Percentiles rank a stretch among this genome's conserved stretches.
phyloP scores from a whole-genome alignment of 164 flowering plant genomes.

The Euptelea pleiosperma region DNA sequence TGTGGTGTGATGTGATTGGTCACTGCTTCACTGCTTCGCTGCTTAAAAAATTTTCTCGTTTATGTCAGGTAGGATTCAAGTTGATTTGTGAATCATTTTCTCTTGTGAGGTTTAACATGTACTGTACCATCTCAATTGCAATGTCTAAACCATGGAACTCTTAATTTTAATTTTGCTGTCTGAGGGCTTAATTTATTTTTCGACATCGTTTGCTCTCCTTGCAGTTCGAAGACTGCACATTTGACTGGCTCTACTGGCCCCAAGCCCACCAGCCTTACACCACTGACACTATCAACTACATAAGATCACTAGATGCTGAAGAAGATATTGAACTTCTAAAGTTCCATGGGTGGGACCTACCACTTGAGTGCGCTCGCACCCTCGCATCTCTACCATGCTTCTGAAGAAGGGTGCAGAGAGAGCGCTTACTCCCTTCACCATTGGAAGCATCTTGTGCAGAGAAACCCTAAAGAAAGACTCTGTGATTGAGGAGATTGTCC shows the following conservation, averaged over 20 bases:
- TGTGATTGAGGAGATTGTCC: constrained; percentile 58
- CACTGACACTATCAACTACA: constrained; percentile 45
- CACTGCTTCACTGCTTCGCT: too few relatives aligned
- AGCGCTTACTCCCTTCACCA: constrained; percentile 58
- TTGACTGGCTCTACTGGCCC: constrained; percentile 88
- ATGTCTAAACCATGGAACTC: too few relatives aligned
- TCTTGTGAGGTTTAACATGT: too few relatives aligned
- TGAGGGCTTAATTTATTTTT: background rate
- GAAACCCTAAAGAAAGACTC: constrained; percentile 54
- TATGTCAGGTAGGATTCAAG: too few relatives aligned
- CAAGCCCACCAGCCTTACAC: constrained; percentile 58
- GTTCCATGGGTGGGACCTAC: constrained; percentile 56
- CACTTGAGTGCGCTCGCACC: constrained; percentile 49
- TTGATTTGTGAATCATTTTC: too few relatives aligned
- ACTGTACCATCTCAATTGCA: too few relatives aligned
- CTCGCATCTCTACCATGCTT: constrained; percentile 82
- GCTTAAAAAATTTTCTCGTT: too few relatives aligned
- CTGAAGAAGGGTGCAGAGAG: constrained; percentile 68
- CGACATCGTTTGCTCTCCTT: background rate
- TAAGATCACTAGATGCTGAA: constrained; percentile 66
- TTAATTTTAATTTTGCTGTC: too few relatives aligned
- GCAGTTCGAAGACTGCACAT: constrained; percentile 83
- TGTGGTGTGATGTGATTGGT: too few relatives aligned
- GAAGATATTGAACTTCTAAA: constrained; percentile 55
- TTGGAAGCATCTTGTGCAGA: constrained; percentile 77